Conservation (phyloP, 73 alveolate species). For the Paramecium primaurelia region DNA sequence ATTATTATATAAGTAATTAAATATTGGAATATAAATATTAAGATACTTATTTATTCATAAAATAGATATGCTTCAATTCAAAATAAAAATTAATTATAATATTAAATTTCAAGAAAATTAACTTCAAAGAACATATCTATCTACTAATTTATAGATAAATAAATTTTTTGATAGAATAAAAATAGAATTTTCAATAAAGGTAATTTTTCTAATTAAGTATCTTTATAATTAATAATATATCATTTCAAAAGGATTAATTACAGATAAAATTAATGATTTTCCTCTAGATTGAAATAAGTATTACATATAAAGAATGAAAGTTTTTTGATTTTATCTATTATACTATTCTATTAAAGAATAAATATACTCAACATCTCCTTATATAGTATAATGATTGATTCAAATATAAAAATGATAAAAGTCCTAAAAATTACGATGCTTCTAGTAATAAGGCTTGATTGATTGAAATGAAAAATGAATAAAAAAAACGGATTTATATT, state of each 20-base stretch:
- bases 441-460: not conserved
- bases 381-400: not conserved
- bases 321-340: not conserved
- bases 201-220: not conserved
- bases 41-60: not conserved
- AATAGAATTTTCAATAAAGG: too few relatives aligned
- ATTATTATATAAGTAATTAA: too few relatives aligned
- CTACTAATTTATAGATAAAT: not conserved
- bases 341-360: not conserved
- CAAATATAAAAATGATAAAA: not conserved
- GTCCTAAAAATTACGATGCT: not conserved
- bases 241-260: too few relatives aligned
- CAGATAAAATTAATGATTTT: too few relatives aligned
- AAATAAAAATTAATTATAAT: too few relatives aligned
- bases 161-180: not conserved
- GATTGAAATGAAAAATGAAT: not conserved
- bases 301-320: too few relatives aligned
- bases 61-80: not conserved
- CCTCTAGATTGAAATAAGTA: not conserved
- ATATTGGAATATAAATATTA: too few relatives aligned
- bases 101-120: not conserved
- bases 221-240: not conserved
- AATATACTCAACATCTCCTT: not conserved
- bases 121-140: not conserved
- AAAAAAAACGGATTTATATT: constrained; percentile 12